phyloP scores from a whole-genome alignment of 139 green algal species.

The Micromonas pusilla region DNA sequence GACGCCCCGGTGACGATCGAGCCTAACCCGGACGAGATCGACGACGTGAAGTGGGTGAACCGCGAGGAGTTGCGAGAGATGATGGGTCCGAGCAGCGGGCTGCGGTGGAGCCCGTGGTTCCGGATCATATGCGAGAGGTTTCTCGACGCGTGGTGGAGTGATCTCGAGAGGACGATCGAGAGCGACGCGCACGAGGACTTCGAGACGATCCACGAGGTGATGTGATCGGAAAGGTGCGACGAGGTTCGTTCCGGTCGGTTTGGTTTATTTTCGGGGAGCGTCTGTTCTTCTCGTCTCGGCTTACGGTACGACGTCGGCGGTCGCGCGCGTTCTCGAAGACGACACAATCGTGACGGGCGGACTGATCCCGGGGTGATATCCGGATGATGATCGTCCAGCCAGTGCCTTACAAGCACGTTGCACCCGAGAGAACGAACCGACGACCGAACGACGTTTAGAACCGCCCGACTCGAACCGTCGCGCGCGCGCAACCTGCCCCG shows the following conservation, averaged over 20 bases:
- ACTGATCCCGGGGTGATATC: constrained; percentile 11
- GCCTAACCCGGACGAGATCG: constrained; percentile 69
- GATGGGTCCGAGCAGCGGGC: constrained; percentile 32
- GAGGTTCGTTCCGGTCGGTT: too few relatives aligned
- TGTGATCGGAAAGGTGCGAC: not conserved
- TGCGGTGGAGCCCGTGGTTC: constrained; percentile 89
- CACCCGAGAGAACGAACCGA: not conserved
- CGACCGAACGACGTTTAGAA: too few relatives aligned
- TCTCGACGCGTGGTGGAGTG: constrained; percentile 75
- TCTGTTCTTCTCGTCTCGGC: too few relatives aligned
- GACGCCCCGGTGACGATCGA: not conserved
- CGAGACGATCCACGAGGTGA: constrained; percentile 14
- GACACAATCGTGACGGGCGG: constrained; percentile 18
- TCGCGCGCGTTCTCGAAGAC: constrained; percentile 10
- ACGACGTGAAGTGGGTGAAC: constrained; percentile 43
- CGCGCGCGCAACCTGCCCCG: too few relatives aligned
- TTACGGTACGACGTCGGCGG: too few relatives aligned
- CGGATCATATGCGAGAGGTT: constrained; percentile 80
- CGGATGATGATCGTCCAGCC: constrained; percentile 6
- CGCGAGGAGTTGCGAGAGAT: constrained; percentile 42
- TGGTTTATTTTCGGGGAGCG: not conserved
- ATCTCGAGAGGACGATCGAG: constrained; percentile 14
- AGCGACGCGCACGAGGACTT: constrained; percentile 23
- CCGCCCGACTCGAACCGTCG: too few relatives aligned
- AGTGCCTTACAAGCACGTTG: not conserved